Evolutionary conservation across 139 green algal species (phyloP).

Genomic region (Chlamydomonas sphaeroides): DNA sequence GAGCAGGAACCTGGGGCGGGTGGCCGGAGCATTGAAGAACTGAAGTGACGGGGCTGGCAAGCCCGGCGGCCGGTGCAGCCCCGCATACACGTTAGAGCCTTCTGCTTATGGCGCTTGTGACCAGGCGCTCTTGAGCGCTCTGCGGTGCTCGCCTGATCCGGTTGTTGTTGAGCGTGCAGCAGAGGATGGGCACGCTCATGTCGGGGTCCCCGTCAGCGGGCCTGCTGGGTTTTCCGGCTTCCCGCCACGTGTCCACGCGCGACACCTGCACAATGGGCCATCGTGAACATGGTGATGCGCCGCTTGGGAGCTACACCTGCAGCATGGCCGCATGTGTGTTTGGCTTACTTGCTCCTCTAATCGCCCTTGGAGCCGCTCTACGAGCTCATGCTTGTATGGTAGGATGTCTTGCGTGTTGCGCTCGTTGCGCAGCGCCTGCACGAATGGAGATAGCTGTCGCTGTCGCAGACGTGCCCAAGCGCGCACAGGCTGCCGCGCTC

Average conservation of each 20-base stretch:
- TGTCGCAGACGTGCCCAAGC: not conserved
- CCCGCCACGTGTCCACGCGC: slow-evolving; percentile 20
- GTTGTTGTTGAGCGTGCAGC: slow-evolving; percentile 36
- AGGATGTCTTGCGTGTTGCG: slow-evolving; percentile 33
- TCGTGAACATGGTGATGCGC: no score
- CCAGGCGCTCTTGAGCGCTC: no score
- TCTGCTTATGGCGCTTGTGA: no score
- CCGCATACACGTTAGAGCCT: no score
- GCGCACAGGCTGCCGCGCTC: not conserved
- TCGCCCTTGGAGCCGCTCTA: slow-evolving; percentile 27
- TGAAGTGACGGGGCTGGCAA: not conserved
- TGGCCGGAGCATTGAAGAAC: not conserved
- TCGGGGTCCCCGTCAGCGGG: slow-evolving; percentile 9
- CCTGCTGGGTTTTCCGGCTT: slow-evolving; percentile 4
- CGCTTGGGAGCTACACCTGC: no score
- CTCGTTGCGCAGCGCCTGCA: slow-evolving; percentile 31
- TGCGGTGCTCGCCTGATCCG: slow-evolving; percentile 35
- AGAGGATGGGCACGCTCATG: slow-evolving; percentile 26
- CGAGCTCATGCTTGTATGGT: slow-evolving; percentile 26
- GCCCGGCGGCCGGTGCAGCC: no score
- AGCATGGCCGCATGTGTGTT: no score
- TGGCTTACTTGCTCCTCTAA: slow-evolving; percentile 23
- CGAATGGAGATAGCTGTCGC: no score
- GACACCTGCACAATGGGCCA: not conserved
- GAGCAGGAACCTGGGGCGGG: slow-evolving; percentile 22